Evolutionary conservation across 1,139 yeast species (phyloP).

Genomic region (Diutina rugosa): DNA sequence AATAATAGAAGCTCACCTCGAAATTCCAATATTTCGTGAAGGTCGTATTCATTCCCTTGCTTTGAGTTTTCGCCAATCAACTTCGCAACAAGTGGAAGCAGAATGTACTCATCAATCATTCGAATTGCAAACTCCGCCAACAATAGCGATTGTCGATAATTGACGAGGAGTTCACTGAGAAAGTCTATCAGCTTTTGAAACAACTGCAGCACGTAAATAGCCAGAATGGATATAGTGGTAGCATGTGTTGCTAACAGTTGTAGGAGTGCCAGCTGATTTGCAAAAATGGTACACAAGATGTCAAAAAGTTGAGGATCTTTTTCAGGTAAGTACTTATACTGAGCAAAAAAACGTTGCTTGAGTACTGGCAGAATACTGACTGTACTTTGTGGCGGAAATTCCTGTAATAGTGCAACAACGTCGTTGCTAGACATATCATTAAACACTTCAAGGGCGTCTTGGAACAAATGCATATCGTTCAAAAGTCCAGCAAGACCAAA

Average conservation of each 20-base stretch:
- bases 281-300: conserved; percentile 9
- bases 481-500: conserved; percentile 17
- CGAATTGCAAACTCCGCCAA: neutral
- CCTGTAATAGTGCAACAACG: neutral
- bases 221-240: conserved; percentile 18
- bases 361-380: neutral
- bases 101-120: neutral
- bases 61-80: neutral
- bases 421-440: conserved; percentile 16
- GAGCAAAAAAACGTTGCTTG: neutral
- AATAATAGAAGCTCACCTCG: neutral
- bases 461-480: conserved; percentile 39
- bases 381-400: neutral
- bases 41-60: neutral
- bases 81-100: neutral
- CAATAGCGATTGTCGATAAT: neutral
- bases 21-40: neutral
- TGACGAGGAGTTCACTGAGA: conserved; percentile 10
- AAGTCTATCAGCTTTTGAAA: conserved; percentile 21
- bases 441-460: conserved; percentile 42
- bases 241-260: conserved; percentile 18
- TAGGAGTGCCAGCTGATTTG: conserved; percentile 14
- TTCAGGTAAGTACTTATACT: neutral
- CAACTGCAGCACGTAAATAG: conserved; percentile 16
- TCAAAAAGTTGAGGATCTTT: neutral